phyloP scores from a whole-genome alignment of 2,329 filamentous ascomycete genomes.

The Fusarium nodosum region DNA sequence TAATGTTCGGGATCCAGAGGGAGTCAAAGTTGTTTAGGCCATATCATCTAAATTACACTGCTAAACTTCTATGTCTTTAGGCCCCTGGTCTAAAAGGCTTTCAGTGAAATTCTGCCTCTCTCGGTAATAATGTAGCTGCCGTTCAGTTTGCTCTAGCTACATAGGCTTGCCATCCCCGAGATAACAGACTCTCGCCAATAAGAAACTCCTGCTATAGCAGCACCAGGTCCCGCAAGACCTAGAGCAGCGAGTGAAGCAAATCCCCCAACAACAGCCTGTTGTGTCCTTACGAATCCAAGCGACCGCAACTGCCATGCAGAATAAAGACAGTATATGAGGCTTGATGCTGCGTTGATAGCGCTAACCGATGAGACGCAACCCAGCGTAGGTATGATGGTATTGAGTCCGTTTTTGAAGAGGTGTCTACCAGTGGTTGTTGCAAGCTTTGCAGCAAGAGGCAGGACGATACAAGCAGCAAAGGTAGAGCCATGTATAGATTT shows the following conservation, averaged over 20 bases:
- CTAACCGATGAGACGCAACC: rapidly evolving
- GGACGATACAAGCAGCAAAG: not conserved
- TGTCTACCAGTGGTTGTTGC: rapidly evolving
- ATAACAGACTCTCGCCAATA: not conserved
- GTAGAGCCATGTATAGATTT: not conserved
- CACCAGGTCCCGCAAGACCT: not conserved
- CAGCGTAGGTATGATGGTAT: not conserved
- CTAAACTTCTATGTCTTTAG: too few relatives aligned
- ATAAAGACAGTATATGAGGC: not conserved
- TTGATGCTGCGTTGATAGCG: not conserved
- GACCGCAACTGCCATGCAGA: not conserved
- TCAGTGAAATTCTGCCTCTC: too few relatives aligned
- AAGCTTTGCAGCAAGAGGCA: not conserved
- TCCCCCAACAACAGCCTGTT: not conserved
- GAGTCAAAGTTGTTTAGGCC: too few relatives aligned
- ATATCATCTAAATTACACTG: too few relatives aligned
- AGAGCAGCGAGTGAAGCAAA: not conserved
- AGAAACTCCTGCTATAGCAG: not conserved
- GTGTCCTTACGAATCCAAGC: not conserved
- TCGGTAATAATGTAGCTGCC: too few relatives aligned
- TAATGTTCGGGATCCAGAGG: too few relatives aligned
- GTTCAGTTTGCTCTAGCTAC: not conserved
- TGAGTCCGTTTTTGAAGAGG: rapidly evolving
- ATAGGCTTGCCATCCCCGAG: not conserved
- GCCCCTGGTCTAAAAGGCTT: too few relatives aligned